phyloP scores from a whole-genome alignment of 352 stramenopile genomes.

The Globisporangium perplexum region DNA sequence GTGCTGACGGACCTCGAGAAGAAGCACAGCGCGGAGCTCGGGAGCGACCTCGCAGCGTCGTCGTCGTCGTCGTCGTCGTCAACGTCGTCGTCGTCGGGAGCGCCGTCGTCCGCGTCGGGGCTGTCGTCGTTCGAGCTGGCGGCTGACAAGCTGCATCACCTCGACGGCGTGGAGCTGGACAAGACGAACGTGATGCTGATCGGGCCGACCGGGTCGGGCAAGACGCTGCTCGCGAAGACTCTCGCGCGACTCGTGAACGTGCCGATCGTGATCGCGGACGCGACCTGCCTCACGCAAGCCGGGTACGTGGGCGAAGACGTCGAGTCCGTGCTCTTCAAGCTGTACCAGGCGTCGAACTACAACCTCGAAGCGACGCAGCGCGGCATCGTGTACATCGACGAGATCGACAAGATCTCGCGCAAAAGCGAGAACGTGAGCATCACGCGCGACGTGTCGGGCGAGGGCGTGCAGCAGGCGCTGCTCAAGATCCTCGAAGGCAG shows the following conservation, averaged over 20 bases:
- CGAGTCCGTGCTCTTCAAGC: constrained; percentile 96
- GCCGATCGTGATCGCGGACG: constrained; percentile 96
- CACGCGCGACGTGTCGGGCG: constrained; percentile 96
- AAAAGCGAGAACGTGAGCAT: constrained; percentile 91
- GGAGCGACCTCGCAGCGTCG: background rate
- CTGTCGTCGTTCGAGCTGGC: background rate
- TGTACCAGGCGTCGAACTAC: constrained; percentile 96
- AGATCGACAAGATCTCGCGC: constrained; percentile 97
- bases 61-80: constrained; percentile 2
- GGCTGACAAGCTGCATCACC: constrained; percentile 49
- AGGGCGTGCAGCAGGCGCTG: constrained; percentile 98
- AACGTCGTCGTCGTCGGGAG: background rate
- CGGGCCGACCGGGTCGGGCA: constrained; percentile 94
- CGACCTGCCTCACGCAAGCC: constrained; percentile 96
- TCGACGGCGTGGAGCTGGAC: constrained; percentile 93
- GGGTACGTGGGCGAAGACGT: constrained; percentile 99
- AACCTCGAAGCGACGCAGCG: constrained; percentile 94
- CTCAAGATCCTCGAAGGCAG: constrained; percentile 99
- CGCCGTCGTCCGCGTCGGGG: too few relatives aligned
- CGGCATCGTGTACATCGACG: constrained; percentile 98
- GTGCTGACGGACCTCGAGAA: constrained; percentile 46
- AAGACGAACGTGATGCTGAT: constrained; percentile 98
- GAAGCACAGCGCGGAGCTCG: constrained; percentile 15
- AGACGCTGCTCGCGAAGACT: constrained; percentile 97
- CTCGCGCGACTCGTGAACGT: constrained; percentile 95